These are phyloP conservation scores for Barnettozyma wickerhamii DNA, from an alignment of 805 yeast genomes.

Conservation along the genomic window DNA sequence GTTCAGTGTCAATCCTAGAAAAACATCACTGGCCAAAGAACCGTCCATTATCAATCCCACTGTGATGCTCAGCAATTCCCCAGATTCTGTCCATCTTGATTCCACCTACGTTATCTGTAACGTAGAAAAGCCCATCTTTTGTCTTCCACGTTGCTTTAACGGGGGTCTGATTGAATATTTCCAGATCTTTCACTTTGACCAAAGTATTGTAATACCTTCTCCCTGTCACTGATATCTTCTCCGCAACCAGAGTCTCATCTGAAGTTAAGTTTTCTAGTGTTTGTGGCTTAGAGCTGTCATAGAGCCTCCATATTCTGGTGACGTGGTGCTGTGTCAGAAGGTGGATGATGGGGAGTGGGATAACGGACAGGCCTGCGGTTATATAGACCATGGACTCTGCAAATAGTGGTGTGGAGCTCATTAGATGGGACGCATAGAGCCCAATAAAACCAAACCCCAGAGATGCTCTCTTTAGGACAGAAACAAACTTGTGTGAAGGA, in stretches of 20 bases:
- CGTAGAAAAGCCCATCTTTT: conserved; percentile 41
- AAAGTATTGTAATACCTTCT: conserved; percentile 58
- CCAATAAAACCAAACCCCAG: conserved; percentile 60
- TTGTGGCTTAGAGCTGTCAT: conserved; percentile 56
- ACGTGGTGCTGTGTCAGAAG: conserved; percentile 64
- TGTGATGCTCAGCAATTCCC: conserved; percentile 72
- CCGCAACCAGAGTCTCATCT: conserved; percentile 64
- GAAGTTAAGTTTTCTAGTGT: conserved; percentile 54
- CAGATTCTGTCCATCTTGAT: conserved; percentile 79
- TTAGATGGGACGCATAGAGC: conserved; percentile 55
- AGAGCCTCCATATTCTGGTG: conserved; percentile 64
- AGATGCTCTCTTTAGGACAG: conserved; percentile 57
- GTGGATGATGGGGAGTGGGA: conserved; percentile 55
- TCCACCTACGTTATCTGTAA: conserved; percentile 76
- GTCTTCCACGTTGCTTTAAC: conserved; percentile 49
- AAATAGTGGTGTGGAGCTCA: conserved; percentile 48
- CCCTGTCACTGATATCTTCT: conserved; percentile 66
- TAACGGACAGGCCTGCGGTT: conserved; percentile 37
- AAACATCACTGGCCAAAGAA: conserved; percentile 23
- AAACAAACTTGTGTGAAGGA: conserved; percentile 57
- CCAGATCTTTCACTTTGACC: conserved; percentile 46
- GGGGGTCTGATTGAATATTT: conserved; percentile 34
- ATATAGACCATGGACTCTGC: conserved; percentile 42
- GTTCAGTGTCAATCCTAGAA: too few relatives aligned
- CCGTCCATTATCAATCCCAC: conserved; percentile 68